Percentiles rank a stretch among this genome's conserved stretches.
Evolutionary conservation across 768 basidiomycete species (phyloP).

Genomic region (Russula sp.): DNA sequence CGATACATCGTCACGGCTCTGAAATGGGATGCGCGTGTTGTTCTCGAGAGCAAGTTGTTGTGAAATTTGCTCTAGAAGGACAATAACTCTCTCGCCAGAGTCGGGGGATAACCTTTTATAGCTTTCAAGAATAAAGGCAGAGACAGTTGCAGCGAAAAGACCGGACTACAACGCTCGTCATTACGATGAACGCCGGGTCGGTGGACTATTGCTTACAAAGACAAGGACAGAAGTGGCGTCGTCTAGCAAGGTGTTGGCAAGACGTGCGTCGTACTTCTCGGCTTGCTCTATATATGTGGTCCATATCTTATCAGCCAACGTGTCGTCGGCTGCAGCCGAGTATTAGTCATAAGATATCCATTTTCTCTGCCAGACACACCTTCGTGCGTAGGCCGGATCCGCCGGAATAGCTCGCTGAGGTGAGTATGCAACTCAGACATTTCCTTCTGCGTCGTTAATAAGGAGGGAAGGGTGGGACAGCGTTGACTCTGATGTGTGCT

Average conservation of each 20-base stretch:
- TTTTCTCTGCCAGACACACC: background rate
- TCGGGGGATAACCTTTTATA: slow-evolving; percentile 17
- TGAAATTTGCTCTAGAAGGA: background rate
- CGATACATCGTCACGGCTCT: background rate
- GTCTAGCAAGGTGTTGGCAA: slow-evolving; percentile 9
- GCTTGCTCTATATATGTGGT: slow-evolving; percentile 4
- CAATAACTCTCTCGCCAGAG: background rate
- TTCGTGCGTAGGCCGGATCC: background rate
- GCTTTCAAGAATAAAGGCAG: slow-evolving; percentile 23
- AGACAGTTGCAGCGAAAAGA: slow-evolving; percentile 24
- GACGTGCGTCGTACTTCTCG: background rate
- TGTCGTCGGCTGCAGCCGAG: background rate
- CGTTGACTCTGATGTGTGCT: background rate
- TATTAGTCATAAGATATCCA: background rate
- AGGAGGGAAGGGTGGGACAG: background rate
- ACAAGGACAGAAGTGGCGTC: slow-evolving; percentile 10
- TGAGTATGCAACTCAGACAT: background rate
- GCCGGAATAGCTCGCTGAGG: background rate
- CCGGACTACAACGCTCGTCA: slow-evolving; percentile 16
- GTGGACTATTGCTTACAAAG: slow-evolving; percentile 3
- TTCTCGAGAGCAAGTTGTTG: background rate
- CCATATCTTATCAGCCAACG: slow-evolving; percentile 6
- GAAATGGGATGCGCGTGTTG: background rate
- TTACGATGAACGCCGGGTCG: background rate
- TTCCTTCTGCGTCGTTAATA: background rate